Evolutionary conservation across 2,329 filamentous ascomycete species (phyloP).

Genomic region (Xylariaceae sp.): DNA sequence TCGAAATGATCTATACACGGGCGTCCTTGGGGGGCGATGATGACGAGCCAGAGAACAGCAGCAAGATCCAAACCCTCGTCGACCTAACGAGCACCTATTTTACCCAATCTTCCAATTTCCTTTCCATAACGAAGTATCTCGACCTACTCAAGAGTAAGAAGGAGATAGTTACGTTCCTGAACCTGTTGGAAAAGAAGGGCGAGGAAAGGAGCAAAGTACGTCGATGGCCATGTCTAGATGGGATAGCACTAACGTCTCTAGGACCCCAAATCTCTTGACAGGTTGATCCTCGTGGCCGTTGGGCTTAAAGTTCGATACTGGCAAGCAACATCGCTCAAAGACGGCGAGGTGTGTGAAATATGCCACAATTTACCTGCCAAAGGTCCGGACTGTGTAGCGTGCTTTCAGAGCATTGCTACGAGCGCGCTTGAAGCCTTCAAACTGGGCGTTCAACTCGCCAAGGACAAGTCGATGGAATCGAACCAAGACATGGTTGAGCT

Average conservation of each 20-base stretch:
- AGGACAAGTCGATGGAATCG: neutral
- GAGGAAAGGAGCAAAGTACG: slow-evolving; percentile 29
- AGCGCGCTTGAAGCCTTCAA: slow-evolving; percentile 23
- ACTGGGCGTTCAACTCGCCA: slow-evolving; percentile 12
- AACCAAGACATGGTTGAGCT: slow-evolving; percentile 21
- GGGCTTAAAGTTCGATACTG: slow-evolving; percentile 19
- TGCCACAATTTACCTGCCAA: slow-evolving; percentile 7
- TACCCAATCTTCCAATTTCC: slow-evolving; percentile 40
- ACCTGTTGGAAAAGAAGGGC: slow-evolving; percentile 22
- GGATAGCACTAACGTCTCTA: slow-evolving; percentile 10
- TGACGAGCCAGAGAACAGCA: neutral
- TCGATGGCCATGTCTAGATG: neutral
- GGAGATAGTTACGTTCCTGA: slow-evolving; percentile 37
- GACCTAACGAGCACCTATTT: slow-evolving; percentile 36
- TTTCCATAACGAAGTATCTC: slow-evolving; percentile 43
- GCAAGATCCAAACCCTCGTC: slow-evolving; percentile 30
- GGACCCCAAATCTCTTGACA: slow-evolving; percentile 13
- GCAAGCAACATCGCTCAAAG: slow-evolving; percentile 15
- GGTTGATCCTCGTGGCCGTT: slow-evolving; percentile 14
- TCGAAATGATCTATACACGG: slow-evolving; percentile 4
- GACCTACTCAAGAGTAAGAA: slow-evolving; percentile 36
- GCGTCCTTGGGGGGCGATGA: neutral
- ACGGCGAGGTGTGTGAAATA: slow-evolving; percentile 13
- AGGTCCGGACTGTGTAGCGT: slow-evolving; percentile 19
- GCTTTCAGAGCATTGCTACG: slow-evolving; percentile 22